phyloP scores from a whole-genome alignment of 305 asterid species.

The Solanum aculeatissimum region DNA sequence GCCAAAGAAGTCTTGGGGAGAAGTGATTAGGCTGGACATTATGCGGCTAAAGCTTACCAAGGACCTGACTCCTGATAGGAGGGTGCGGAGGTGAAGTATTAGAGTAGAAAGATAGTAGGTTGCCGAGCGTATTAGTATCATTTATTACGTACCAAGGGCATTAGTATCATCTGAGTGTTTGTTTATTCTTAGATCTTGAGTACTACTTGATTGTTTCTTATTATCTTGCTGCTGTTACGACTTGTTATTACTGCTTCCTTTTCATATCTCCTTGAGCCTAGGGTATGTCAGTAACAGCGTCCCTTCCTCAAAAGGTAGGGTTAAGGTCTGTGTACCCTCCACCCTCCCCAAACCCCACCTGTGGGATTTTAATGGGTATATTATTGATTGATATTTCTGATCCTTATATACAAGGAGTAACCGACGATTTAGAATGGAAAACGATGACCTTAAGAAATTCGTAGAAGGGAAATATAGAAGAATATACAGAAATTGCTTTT shows the following conservation, averaged over 20 bases:
- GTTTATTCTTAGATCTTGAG: not conserved
- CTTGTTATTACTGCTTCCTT: not conserved
- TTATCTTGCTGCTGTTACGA: not conserved
- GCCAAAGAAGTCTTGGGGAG: not conserved
- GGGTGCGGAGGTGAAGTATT: not conserved
- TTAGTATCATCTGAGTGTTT: not conserved
- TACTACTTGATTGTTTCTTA: not conserved
- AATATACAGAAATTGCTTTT: not conserved
- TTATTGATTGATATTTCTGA: not conserved
- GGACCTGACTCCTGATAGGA: not conserved
- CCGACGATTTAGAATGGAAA: not conserved
- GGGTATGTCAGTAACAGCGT: not conserved
- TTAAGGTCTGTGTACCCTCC: not conserved
- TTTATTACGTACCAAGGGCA: not conserved
- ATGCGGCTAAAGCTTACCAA: not conserved
- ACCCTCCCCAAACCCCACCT: not conserved
- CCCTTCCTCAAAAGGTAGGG: not conserved
- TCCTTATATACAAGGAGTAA: not conserved
- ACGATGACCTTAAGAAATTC: not conserved
- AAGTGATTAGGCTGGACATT: not conserved
- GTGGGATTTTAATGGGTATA: not conserved
- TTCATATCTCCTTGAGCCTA: not conserved
- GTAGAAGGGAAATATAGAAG: not conserved
- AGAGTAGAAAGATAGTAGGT: not conserved
- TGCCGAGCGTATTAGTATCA: not conserved